These are phyloP conservation scores for Dionaea muscipula DNA, from an alignment of 179 eudicot species.

Conservation along the genomic window DNA sequence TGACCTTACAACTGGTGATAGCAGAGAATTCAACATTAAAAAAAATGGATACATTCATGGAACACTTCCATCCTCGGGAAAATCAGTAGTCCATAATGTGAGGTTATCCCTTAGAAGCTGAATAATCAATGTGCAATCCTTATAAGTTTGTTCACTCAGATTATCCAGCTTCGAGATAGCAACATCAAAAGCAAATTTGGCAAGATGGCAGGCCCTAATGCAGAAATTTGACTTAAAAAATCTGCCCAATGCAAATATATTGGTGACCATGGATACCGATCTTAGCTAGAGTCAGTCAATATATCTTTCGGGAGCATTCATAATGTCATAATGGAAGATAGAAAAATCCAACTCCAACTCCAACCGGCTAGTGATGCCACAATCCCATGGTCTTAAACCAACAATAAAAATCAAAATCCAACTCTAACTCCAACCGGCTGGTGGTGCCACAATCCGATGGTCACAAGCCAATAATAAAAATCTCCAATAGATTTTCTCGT, in stretches of 20 bases:
- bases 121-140: not conserved
- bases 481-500: too few relatives aligned
- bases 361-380: not conserved
- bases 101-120: not conserved
- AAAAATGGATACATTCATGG: too few relatives aligned
- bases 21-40: too few relatives aligned
- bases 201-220: not conserved
- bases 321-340: not conserved
- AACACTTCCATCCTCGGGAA: slow-evolving; percentile 1
- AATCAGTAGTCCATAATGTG: not conserved
- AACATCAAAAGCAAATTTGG: not conserved
- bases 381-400: too few relatives aligned
- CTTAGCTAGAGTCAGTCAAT: not conserved
- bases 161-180: not conserved
- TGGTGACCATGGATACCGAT: not conserved
- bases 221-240: not conserved
- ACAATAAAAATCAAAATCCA: too few relatives aligned
- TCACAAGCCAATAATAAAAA: too few relatives aligned
- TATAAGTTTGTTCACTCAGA: not conserved
- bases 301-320: not conserved
- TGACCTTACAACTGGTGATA: too few relatives aligned
- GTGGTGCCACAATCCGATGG: too few relatives aligned
- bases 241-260: not conserved
- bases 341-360: not conserved
- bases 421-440: not conserved